A percentile compares a stretch with the other conserved stretches of the same genome.
phyloP scores from a whole-genome alignment of 2,329 filamentous ascomycete species.

The Ascochyta lentis region DNA sequence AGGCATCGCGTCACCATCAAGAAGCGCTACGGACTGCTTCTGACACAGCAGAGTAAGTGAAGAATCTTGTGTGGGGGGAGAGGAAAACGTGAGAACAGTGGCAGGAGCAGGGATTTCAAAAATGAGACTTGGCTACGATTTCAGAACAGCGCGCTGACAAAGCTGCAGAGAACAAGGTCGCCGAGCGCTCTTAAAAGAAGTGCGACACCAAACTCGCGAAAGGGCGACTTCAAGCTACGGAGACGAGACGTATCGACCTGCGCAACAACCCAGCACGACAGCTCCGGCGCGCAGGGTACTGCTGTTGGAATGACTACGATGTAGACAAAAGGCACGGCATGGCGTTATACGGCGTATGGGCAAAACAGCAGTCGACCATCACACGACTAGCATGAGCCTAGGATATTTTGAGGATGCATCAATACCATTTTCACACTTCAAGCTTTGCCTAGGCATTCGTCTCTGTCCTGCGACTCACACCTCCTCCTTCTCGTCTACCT shows the following conservation, averaged over 20 bases:
- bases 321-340: slow-evolving; percentile 20
- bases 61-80: not conserved
- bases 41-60: slow-evolving; percentile 75
- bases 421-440: slow-evolving; percentile 17
- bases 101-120: slow-evolving; percentile 2
- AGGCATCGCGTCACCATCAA: slow-evolving; percentile 91
- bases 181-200: slow-evolving; percentile 22
- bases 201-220: not conserved
- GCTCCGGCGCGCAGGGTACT: not conserved
- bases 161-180: slow-evolving; percentile 36
- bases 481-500: not conserved
- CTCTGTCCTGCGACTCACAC: not conserved
- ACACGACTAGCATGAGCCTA: slow-evolving; percentile 6
- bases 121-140: not conserved
- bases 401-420: slow-evolving; percentile 11
- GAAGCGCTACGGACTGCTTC: slow-evolving; percentile 86
- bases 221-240: not conserved
- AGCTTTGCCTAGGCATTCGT: not conserved
- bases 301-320: slow-evolving; percentile 9
- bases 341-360: slow-evolving; percentile 21
- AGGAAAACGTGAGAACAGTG: not conserved
- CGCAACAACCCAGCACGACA: not conserved
- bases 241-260: not conserved
- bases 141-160: not conserved
- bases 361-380: slow-evolving; percentile 3